phyloP scores from a whole-genome alignment of 2,329 filamentous ascomycete genomes.

The Exophiala oligosperma region DNA sequence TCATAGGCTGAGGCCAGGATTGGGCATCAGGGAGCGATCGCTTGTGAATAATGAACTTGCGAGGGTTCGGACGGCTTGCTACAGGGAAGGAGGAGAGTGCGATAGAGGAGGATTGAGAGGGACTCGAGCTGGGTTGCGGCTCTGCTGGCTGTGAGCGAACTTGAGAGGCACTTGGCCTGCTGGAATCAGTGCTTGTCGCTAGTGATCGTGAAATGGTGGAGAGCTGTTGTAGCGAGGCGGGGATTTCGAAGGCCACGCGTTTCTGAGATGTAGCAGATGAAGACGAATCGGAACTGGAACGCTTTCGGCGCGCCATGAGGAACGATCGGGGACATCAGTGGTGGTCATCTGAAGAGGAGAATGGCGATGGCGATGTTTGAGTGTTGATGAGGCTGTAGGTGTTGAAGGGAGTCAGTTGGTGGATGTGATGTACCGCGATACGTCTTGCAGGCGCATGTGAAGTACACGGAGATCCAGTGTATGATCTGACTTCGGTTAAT shows the following conservation, averaged over 20 bases:
- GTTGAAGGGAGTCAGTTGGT: not conserved
- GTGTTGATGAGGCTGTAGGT: not conserved
- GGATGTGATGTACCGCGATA: not conserved
- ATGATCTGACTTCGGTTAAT: too few species aligned
- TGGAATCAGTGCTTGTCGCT: conserved; percentile 6
- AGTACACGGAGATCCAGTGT: not conserved
- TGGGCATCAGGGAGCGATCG: conserved; percentile 7
- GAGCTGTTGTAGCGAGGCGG: conserved; percentile 24
- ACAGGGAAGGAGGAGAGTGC: not conserved
- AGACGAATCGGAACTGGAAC: conserved; percentile 12
- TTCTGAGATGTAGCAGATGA: conserved; percentile 13
- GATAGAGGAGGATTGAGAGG: conserved; percentile 8
- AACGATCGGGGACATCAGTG: not conserved
- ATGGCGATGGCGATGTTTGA: not conserved
- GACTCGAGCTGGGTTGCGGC: conserved; percentile 9
- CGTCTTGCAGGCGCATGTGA: too few species aligned
- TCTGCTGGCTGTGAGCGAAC: not conserved
- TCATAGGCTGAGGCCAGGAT: conserved; percentile 10
- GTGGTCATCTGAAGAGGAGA: conserved; percentile 1
- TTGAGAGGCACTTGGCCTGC: not conserved
- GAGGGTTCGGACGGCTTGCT: not conserved
- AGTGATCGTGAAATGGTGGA: conserved; percentile 23
- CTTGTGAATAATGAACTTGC: conserved; percentile 3
- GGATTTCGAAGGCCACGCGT: conserved; percentile 25
- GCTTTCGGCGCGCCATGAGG: conserved; percentile 24